These are phyloP conservation scores for Saturnispora bothae DNA, from an alignment of 805 yeast species.

Conservation along the genomic window DNA sequence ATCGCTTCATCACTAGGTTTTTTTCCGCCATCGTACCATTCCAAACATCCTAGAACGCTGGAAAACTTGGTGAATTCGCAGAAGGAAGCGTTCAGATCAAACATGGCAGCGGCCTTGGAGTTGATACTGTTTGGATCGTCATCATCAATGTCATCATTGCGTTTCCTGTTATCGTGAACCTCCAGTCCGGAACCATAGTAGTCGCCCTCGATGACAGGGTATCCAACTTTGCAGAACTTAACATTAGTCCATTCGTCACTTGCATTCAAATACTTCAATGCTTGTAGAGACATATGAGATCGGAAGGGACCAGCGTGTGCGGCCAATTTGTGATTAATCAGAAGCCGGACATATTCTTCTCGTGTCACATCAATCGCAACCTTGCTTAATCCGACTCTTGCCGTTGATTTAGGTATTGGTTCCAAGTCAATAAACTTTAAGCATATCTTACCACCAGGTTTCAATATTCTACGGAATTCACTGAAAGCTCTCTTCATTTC, in stretches of 20 bases:
- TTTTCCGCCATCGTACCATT: conserved; percentile 5
- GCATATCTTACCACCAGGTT: conserved; percentile 24
- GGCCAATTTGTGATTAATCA: conserved; percentile 5
- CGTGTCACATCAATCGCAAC: conserved; percentile 2
- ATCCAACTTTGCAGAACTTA: conserved; percentile 18
- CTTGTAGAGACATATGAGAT: conserved; percentile 13
- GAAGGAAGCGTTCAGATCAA: conserved; percentile 24
- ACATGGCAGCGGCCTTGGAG: conserved; percentile 21
- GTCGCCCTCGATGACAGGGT: conserved; percentile 16
- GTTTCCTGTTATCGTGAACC: neutral
- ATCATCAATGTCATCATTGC: neutral
- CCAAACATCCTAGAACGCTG: conserved; percentile 9
- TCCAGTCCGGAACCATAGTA: conserved; percentile 5
- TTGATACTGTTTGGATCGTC: conserved; percentile 13
- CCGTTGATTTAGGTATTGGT: conserved; percentile 2
- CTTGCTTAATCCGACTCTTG: conserved; percentile 2
- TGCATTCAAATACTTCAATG: conserved; percentile 15
- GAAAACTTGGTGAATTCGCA: conserved; percentile 20
- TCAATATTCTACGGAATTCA: conserved; percentile 24
- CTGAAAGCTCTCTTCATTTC: conserved; percentile 16
- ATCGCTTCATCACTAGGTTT: conserved; percentile 11
- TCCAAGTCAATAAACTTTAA: conserved; percentile 22
- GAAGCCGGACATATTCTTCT: conserved; percentile 5
- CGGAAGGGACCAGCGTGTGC: conserved; percentile 9
- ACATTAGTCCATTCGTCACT: conserved; percentile 21